Percentiles rank a stretch among this genome's conserved stretches.
phyloP scores from a whole-genome alignment of 345 rosid genomes.

The Ricinus communis region DNA sequence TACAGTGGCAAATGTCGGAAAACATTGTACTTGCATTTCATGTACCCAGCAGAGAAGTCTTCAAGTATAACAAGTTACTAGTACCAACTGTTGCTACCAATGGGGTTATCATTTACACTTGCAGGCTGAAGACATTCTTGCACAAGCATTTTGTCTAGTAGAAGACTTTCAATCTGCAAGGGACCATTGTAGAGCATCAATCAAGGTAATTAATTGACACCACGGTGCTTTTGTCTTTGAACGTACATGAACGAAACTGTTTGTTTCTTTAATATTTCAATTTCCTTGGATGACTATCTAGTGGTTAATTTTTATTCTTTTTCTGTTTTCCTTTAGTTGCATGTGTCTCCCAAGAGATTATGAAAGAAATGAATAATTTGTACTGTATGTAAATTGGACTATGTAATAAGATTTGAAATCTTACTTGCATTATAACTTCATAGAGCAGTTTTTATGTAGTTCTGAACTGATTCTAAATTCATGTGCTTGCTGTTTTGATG shows the following conservation, averaged over 20 bases:
- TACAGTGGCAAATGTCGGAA: background rate
- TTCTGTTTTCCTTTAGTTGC: background rate
- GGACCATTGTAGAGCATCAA: constrained; percentile 65
- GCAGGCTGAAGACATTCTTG: constrained; percentile 72
- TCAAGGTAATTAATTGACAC: constrained; percentile 40
- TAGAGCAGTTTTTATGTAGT: background rate
- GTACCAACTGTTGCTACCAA: background rate
- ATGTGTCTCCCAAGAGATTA: background rate
- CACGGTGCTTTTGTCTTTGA: background rate
- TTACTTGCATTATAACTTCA: background rate
- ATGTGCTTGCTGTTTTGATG: background rate
- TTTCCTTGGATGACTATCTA: background rate
- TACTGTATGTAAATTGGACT: background rate
- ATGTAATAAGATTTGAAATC: background rate
- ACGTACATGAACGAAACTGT: background rate
- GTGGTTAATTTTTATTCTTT: background rate
- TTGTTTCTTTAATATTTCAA: background rate
- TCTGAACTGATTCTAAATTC: background rate
- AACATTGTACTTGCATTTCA: constrained; percentile 1
- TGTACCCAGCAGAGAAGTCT: background rate
- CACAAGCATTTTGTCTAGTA: constrained; percentile 60
- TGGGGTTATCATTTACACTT: constrained; percentile 17
- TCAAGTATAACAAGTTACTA: background rate
- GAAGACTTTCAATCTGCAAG: constrained; percentile 56
- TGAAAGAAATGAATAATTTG: background rate